These are phyloP conservation scores for Lophiostoma macrostomum DNA, from an alignment of 495 filamentous ascomycete species.

Conservation along the genomic window DNA sequence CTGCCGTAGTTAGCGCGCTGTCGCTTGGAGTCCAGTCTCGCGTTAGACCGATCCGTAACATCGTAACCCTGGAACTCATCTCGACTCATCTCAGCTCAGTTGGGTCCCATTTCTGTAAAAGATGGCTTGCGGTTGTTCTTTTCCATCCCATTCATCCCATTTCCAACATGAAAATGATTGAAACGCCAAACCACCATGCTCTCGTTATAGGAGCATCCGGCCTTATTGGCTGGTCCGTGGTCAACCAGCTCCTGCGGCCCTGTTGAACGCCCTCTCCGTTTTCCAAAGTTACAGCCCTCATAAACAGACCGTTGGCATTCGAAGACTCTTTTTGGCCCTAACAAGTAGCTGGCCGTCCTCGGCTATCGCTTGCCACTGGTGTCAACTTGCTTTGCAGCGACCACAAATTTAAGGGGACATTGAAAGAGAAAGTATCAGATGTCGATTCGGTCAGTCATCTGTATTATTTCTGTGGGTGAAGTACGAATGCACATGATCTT, in stretches of 20 bases:
- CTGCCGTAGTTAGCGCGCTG: no score
- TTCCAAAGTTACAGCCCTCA: conserved; percentile 43
- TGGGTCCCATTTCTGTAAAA: no score
- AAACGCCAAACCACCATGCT: conserved; percentile 29
- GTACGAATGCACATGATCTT: not conserved
- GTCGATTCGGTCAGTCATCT: conserved; percentile 44
- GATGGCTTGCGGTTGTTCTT: no score
- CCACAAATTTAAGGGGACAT: conserved; percentile 34
- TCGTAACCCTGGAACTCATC: no score
- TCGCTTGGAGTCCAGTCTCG: no score
- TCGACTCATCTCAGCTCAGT: no score
- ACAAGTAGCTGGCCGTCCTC: conserved; percentile 23
- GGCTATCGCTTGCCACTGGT: conserved; percentile 43
- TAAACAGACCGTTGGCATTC: conserved; percentile 42
- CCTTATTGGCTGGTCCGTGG: conserved; percentile 47
- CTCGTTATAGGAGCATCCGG: conserved; percentile 38
- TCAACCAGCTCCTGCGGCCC: conserved; percentile 42
- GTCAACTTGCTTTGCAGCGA: conserved; percentile 40
- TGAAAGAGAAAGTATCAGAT: conserved; percentile 38
- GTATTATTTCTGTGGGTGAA: conserved; percentile 41
- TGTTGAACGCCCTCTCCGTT: conserved; percentile 42
- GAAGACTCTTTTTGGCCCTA: conserved; percentile 43
- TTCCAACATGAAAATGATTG: no score
- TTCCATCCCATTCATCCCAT: no score
- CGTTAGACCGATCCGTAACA: no score